Conservation (phyloP, 2,329 filamentous ascomycete genomes). For the Arthrobotrys iridis region DNA sequence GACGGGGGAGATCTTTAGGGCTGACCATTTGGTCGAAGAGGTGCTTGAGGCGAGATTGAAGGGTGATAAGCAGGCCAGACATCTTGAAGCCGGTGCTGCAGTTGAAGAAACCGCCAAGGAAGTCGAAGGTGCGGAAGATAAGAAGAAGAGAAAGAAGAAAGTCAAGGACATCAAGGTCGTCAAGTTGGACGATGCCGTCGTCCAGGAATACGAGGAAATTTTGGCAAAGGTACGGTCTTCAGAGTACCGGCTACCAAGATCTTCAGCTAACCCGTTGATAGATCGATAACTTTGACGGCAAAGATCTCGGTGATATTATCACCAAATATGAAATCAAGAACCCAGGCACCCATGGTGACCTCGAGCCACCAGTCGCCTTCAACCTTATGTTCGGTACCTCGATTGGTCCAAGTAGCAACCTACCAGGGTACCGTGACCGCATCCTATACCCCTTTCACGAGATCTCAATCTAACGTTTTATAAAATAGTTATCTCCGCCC, state of each 20-base stretch:
- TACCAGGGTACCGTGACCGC: conserved; percentile 67
- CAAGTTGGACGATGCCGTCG: conserved; percentile 85
- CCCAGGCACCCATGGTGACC: conserved; percentile 78
- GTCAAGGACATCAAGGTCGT: conserved; percentile 78
- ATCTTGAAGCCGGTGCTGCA: conserved; percentile 68
- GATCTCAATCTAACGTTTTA: conserved; percentile 10
- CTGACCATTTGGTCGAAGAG: conserved; percentile 96
- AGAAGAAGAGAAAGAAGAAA: conserved; percentile 89
- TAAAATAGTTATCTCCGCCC: conserved; percentile 76
- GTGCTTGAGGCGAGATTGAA: conserved; percentile 86
- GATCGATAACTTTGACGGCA: conserved; percentile 94
- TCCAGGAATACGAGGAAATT: conserved; percentile 89
- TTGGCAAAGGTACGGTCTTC: conserved; percentile 71
- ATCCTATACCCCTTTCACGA: background rate
- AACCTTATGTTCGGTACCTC: conserved; percentile 99
- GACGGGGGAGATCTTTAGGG: conserved; percentile 94
- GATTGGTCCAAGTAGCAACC: conserved; percentile 90
- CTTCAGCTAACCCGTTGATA: conserved; percentile 55
- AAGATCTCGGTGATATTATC: conserved; percentile 86
- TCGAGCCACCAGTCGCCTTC: conserved; percentile 85
- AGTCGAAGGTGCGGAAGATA: conserved; percentile 74
- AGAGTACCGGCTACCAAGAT: background rate
- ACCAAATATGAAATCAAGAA: conserved; percentile 91
- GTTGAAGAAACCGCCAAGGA: conserved; percentile 61
- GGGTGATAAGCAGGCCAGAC: conserved; percentile 91